Base-by-base conservation (phyloP, 352 stramenopile species). In the Phytopythium helicoides region DNA sequence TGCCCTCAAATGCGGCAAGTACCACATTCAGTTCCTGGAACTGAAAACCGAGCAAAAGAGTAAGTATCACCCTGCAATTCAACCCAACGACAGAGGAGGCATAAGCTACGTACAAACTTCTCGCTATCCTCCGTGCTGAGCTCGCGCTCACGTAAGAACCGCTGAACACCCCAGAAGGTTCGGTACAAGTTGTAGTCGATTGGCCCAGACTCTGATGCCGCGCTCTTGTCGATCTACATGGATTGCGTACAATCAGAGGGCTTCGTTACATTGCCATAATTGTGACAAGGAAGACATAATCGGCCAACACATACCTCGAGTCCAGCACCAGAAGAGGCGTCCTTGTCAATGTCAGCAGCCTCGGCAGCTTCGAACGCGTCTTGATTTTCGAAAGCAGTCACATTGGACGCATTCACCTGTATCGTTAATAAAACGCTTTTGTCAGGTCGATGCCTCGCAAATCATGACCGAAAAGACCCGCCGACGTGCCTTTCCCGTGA, bases 161-260 rank as follows among this genome's bases (percentile, higher is more conserved):
- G 76, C 62, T 97, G 89, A 10, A 97, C 69, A 16, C 89, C 73
- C 89, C 89, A 97, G 59, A 97, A 97, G 26, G 84, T 92, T 38
- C 79, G 73, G 63, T 97, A 97, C 46, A 97, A 59, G 33, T 91
- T 90, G 68, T 97, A 97, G 57, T 97, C 83, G 36, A 97, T 89
- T 11, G 81, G 82, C 0, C 68, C 68, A 1, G 67, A 66, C 31
- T 87, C 78, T 23, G 6, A 44, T 22, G 34, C 66, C 28, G 69
- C 56, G 23, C 85, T 62, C 39, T 63, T 77, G 35, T 87, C 74
- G 42, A 85, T 72, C 73, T 89, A 31, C 22, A 1, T 5, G 2
- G 23, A 31, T 39, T 9, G 0, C 23, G 16, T 50, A 1, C 22
- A 34, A 15, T 7, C 22, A 45, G 18, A 18, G 16, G 11, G n/a